Evolutionary conservation across 202 grass and related monocot genomes (phyloP).

Genomic region (Brachypodium distachyon): DNA sequence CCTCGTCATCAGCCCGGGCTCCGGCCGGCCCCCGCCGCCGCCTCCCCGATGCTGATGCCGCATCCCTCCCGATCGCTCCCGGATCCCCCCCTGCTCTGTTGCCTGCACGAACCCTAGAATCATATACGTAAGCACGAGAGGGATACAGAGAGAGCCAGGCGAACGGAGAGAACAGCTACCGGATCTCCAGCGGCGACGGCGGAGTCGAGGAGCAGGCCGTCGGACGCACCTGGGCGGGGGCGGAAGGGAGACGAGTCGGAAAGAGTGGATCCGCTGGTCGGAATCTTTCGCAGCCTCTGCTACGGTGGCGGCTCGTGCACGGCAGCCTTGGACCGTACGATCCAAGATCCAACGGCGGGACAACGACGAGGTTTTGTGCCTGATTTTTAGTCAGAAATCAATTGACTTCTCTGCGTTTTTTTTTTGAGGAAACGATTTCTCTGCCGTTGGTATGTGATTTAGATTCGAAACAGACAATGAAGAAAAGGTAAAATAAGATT

Average conservation of each 20-base stretch:
- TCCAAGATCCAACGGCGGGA: background rate
- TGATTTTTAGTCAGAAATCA: no score
- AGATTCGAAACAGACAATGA: no score
- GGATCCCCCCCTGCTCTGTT: background rate
- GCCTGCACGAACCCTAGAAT: background rate
- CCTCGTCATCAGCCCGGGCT: constrained; percentile 40
- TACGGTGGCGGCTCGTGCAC: background rate
- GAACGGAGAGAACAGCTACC: background rate
- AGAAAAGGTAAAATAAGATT: no score
- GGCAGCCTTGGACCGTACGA: background rate
- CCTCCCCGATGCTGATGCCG: constrained; percentile 34
- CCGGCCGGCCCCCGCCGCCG: constrained; percentile 1
- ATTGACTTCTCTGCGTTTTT: no score
- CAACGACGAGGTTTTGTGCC: no score
- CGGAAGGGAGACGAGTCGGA: background rate
- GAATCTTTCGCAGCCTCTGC: background rate
- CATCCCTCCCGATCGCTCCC: constrained; percentile 11
- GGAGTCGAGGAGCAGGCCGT: background rate
- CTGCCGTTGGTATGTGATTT: no score
- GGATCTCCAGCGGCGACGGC: background rate
- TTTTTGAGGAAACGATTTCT: no score
- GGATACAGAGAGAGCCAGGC: background rate
- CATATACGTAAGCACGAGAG: background rate
- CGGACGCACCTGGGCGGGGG: no score
- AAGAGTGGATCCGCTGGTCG: background rate